Evolutionary conservation across 352 stramenopile species (phyloP).

Genomic region (Halophytophthora polymorphica): DNA sequence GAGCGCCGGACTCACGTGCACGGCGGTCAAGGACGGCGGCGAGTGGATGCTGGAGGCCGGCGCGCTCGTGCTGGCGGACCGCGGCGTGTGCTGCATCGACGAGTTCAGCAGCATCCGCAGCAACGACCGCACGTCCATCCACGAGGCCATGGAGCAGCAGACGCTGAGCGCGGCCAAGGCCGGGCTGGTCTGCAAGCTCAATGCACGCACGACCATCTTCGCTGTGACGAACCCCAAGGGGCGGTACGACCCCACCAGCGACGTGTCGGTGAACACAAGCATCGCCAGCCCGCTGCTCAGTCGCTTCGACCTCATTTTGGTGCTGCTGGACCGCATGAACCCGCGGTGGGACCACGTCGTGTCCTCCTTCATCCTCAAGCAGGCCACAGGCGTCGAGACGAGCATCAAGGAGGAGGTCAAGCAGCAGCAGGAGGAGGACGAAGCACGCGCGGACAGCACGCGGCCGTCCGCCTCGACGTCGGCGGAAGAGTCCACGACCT

Average conservation of each 20-base stretch:
- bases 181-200: constrained; percentile 96
- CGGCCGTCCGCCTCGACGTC: constrained; percentile 1
- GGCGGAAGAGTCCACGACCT: constrained; percentile 30
- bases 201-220: constrained; percentile 94
- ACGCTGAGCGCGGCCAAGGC: constrained; percentile 96
- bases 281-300: constrained; percentile 95
- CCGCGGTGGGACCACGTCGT: constrained; percentile 92
- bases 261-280: constrained; percentile 93
- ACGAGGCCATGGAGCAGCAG: constrained; percentile 98
- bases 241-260: constrained; percentile 78
- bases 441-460: constrained; percentile 2
- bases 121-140: constrained; percentile 92
- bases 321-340: constrained; percentile 91
- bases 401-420: constrained; percentile 26
- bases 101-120: constrained; percentile 96
- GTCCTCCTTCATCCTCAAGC: constrained; percentile 93
- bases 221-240: constrained; percentile 95
- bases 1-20: constrained; percentile 95
- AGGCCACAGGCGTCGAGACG: constrained; percentile 46
- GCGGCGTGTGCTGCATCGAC: constrained; percentile 96
- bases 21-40: constrained; percentile 92
- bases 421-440: neutral
- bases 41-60: constrained; percentile 97
- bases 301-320: constrained; percentile 97
- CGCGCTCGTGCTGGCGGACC: constrained; percentile 90